Evolutionary conservation across 129 eudicot species (phyloP).

Genomic region (Erigeron canadensis): DNA sequence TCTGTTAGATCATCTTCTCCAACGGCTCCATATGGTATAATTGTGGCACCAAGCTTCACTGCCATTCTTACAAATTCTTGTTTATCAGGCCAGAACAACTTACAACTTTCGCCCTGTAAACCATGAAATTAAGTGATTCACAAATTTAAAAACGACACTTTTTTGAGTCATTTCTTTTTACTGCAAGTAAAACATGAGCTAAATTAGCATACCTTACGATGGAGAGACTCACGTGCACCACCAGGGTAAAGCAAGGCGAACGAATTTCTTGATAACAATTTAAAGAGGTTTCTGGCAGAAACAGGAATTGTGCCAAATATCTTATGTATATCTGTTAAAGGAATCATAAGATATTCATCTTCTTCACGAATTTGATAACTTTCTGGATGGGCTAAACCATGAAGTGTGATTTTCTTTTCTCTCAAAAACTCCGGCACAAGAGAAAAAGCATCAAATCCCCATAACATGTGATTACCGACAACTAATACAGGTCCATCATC

Average conservation of each 20-base stretch:
- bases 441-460: slow-evolving; percentile 62
- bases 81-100: background rate
- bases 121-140: slow-evolving; percentile 4
- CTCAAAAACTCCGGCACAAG: slow-evolving; percentile 48
- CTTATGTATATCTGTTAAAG: slow-evolving; percentile 9
- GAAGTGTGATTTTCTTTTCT: slow-evolving; percentile 44
- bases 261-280: slow-evolving; percentile 27
- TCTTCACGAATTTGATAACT: slow-evolving; percentile 14
- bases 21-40: slow-evolving; percentile 31
- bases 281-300: slow-evolving; percentile 30
- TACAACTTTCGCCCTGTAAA: slow-evolving; percentile 15
- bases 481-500: slow-evolving; percentile 71
- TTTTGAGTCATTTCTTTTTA: background rate
- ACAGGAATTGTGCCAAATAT: slow-evolving; percentile 31
- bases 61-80: slow-evolving; percentile 2
- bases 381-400: slow-evolving; percentile 37
- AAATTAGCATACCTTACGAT: slow-evolving; percentile 27
- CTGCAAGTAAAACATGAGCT: slow-evolving; percentile 2
- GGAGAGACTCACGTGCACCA: slow-evolving; percentile 38
- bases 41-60: slow-evolving; percentile 39
- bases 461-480: slow-evolving; percentile 84
- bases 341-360: slow-evolving; percentile 23
- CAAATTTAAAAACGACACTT: background rate
- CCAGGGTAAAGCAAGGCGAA: slow-evolving; percentile 35
- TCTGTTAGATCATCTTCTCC: slow-evolving; percentile 35